These are phyloP conservation scores for Rheum nobile DNA, from an alignment of 148 eudicot species.

Conservation along the genomic window DNA sequence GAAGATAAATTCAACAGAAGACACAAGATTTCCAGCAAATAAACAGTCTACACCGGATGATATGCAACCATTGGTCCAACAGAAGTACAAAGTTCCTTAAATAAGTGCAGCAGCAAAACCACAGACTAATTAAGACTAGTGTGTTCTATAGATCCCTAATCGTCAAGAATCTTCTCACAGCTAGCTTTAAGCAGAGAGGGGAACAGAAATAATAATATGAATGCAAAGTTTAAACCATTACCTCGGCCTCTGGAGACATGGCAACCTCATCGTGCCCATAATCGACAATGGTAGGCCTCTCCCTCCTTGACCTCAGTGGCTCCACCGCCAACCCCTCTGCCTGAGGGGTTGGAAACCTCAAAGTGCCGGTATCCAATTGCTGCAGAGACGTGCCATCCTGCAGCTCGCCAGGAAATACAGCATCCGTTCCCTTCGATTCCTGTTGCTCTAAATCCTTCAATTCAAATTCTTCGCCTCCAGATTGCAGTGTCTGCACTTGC, in stretches of 20 bases:
- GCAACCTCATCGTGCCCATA: slow-evolving; percentile 79
- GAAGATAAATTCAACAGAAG: not conserved
- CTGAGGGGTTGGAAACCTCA: slow-evolving; percentile 25
- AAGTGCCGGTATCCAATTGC: slow-evolving; percentile 3
- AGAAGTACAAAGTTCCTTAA: not conserved
- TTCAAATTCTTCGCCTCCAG: slow-evolving; percentile 1
- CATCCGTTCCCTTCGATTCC: slow-evolving; percentile 2
- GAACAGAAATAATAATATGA: not conserved
- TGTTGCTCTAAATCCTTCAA: not conserved
- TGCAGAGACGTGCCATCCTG: not conserved
- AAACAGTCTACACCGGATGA: not conserved
- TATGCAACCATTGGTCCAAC: not conserved
- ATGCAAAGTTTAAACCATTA: slow-evolving; percentile 2
- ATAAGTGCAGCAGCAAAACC: not conserved
- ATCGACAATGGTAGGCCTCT: slow-evolving; percentile 60
- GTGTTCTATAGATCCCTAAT: not conserved
- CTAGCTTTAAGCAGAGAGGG: not conserved
- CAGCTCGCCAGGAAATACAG: not conserved
- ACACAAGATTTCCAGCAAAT: not conserved
- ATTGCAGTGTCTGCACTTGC: not conserved
- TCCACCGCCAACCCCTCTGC: no score
- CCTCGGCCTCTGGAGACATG: slow-evolving; percentile 86
- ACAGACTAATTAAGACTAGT: not conserved
- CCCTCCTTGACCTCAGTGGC: slow-evolving; percentile 21
- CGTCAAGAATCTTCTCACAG: not conserved